Percentiles rank a stretch among this genome's conserved stretches.
phyloP scores from a whole-genome alignment of 2,329 filamentous ascomycete genomes.

The Monosporascus sp. region DNA sequence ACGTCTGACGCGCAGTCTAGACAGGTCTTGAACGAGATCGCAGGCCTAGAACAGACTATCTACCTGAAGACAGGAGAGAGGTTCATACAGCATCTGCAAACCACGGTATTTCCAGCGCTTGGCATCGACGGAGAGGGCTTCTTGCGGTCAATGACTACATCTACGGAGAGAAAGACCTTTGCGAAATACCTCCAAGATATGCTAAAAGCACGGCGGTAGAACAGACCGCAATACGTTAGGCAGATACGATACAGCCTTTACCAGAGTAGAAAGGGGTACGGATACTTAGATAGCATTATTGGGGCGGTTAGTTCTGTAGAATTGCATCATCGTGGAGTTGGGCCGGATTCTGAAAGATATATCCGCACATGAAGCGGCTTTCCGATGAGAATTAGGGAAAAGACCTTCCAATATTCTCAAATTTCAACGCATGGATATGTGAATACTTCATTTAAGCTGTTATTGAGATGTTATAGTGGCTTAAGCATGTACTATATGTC shows the following conservation, averaged over 20 bases:
- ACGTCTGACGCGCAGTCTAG: constrained; percentile 79
- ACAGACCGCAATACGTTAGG: too few relatives aligned
- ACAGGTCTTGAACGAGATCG: constrained; percentile 83
- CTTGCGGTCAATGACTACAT: constrained; percentile 52
- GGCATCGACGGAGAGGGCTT: constrained; percentile 59
- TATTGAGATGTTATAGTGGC: too few relatives aligned
- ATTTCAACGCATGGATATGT: background rate
- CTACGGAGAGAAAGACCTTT: constrained; percentile 55
- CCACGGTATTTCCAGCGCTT: constrained; percentile 57
- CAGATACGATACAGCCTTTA: background rate
- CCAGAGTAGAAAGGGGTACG: background rate
- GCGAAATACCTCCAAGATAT: constrained; percentile 59
- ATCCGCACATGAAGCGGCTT: background rate
- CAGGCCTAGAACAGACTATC: constrained; percentile 79
- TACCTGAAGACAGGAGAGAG: constrained; percentile 82
- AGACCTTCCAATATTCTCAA: too few relatives aligned
- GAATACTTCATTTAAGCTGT: background rate
- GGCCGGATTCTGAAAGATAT: background rate
- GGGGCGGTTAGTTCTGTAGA: background rate
- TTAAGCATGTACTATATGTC: too few relatives aligned
- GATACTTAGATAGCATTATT: background rate
- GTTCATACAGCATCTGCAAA: constrained; percentile 67
- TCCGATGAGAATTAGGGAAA: background rate
- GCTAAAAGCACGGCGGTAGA: constrained; percentile 38
- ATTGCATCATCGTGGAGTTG: background rate